Evolutionary conservation across 2,329 filamentous ascomycete genomes (phyloP).

Genomic region (Cytospora schulzeri): DNA sequence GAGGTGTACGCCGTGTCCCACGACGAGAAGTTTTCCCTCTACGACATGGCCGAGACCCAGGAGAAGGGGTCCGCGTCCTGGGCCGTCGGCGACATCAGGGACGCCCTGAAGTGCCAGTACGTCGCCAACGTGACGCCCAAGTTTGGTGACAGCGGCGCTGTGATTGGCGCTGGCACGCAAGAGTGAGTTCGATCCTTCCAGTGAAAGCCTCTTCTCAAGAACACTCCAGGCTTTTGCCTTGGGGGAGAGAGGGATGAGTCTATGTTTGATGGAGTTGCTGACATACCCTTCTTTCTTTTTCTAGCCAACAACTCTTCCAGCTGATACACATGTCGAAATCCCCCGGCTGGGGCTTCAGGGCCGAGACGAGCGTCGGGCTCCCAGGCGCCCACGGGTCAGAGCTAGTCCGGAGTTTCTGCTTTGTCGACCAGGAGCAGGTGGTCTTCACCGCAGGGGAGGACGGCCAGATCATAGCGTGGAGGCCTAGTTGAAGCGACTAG

Average conservation of each 20-base stretch:
- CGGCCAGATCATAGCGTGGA: constrained; percentile 60
- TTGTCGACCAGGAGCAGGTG: constrained; percentile 61
- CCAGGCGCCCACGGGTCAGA: constrained; percentile 65
- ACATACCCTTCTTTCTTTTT: neutral
- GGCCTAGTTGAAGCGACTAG: constrained; percentile 36
- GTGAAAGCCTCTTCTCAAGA: constrained; percentile 28
- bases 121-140: constrained; percentile 67
- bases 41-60: constrained; percentile 66
- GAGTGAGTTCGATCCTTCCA: constrained; percentile 61
- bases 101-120: constrained; percentile 70
- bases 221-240: too few relatives aligned
- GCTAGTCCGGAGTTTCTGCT: constrained; percentile 65
- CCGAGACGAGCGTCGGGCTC: constrained; percentile 59
- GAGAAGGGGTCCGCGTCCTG: constrained; percentile 58
- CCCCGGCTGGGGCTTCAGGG: constrained; percentile 56
- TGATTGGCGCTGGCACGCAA: constrained; percentile 67
- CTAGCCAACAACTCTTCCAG: constrained; percentile 59
- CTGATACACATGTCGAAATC: constrained; percentile 60
- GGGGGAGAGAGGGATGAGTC: too few relatives aligned
- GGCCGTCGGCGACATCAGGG: constrained; percentile 70
- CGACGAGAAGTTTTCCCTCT: constrained; percentile 76
- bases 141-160: constrained; percentile 58
- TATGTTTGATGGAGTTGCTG: too few relatives aligned
- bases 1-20: constrained; percentile 75
- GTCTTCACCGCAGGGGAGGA: constrained; percentile 64